Conservation (phyloP, 139 green algal genomes). For the Micromonas pusilla region DNA sequence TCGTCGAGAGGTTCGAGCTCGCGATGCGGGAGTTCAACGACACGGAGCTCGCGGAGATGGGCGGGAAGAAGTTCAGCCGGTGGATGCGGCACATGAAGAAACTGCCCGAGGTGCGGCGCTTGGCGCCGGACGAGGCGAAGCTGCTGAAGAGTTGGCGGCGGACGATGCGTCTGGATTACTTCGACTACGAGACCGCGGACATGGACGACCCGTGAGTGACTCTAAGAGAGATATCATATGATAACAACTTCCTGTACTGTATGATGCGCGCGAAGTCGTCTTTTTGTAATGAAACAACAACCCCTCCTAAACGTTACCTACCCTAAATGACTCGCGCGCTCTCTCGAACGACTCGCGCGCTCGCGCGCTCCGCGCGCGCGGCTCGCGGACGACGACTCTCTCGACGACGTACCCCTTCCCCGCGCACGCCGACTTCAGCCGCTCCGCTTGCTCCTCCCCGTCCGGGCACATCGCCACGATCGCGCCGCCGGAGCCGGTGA, state of each 20-base stretch:
- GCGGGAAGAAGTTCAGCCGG: not conserved
- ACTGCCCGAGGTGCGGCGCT: not conserved
- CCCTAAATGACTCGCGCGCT: too few species aligned
- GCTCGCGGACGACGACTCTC: too few species aligned
- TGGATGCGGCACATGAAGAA: not conserved
- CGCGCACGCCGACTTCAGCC: not conserved
- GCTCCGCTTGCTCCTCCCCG: not conserved
- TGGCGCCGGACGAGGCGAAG: not conserved
- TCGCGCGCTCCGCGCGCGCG: too few species aligned
- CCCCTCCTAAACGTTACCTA: too few species aligned
- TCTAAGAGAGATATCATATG: too few species aligned
- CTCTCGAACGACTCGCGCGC: too few species aligned
- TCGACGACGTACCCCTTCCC: not conserved
- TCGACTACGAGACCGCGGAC: constrained; percentile 21
- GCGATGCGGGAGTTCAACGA: constrained; percentile 6
- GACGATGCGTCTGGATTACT: constrained; percentile 13
- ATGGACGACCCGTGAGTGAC: not conserved
- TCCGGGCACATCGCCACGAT: constrained; percentile 45
- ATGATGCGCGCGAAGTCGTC: too few species aligned
- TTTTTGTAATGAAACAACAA: too few species aligned
- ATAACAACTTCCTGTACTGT: too few species aligned
- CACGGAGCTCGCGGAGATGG: not conserved
- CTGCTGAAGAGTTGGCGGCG: not conserved
- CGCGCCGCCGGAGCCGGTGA: constrained; percentile 76
- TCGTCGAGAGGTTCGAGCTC: constrained; percentile 15